Evolutionary conservation across 1,139 yeast species (phyloP), one percentile per base, ranked within the genome.

Genomic region (Citeromyces hawaiiensis): DNA sequence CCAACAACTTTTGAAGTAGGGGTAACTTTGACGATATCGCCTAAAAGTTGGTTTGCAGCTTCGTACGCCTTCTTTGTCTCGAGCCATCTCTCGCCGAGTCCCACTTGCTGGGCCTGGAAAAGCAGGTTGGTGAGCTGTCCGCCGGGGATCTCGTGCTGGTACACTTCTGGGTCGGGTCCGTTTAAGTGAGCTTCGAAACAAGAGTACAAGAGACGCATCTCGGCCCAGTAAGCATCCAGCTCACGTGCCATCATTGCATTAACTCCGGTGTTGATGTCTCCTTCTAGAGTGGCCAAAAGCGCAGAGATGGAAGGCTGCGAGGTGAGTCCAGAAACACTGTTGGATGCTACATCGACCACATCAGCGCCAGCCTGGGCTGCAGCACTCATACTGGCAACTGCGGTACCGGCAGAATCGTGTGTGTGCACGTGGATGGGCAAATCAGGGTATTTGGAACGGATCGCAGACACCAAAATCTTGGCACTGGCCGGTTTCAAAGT

Each of bases 1-100:
- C 98, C 98, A 45, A 91, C 99, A 54, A 93, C 98, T 70, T 91
- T 91, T 16, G 97, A 88, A 18, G 98, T 93, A 45, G 99, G 99
- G 8, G 98, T 91, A 43, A 91, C 98, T 69, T 91, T 91, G 54
- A 93, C 97, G 56, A 91, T 75, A 60, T 91, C 99, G 45, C 99
- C 99, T 50, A 91, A 72, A 45, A 91, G 70, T 52, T 72, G 63
- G 66, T 91, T 91, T 44, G 98, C 98, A 49, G 79, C 78, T 60
- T 79, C 82, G 63, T 91, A 91, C 27, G 96, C 88, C 57, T 77
- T 81, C 70, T 91, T 91, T 42, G 98, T 91, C 66, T 85, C 94
- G 47, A 76, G 72, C 98, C 98, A 91, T 66, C 83, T 87, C 48
- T 85, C 79, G 50, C 98, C 98, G 48, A 91, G 72, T 45, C 98